Evolutionary conservation across 768 basidiomycete species (phyloP), one percentile per base, ranked within the genome.

Genomic region (Tremella yokohamensis): DNA sequence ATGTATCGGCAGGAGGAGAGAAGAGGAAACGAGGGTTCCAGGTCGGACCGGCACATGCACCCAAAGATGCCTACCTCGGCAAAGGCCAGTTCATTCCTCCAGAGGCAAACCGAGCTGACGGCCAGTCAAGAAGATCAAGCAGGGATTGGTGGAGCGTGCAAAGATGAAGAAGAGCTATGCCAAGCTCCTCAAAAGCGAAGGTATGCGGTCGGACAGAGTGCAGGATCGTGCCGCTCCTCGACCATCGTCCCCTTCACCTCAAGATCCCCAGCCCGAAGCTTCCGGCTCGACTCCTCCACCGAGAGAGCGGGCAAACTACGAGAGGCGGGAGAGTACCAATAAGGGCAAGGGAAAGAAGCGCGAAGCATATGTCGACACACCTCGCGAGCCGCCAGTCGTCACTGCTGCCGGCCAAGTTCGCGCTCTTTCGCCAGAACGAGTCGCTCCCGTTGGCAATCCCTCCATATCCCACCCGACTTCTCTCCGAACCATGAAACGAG

Each of bases 171-270:
- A 70, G 54, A 53, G 58, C 12, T 77, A 71, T 60, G 90, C 91
- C 18, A 87, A 83, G 74, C 85, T 84, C 65, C 79, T 93, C 57
- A 93, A 90, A 77, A 82, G 83, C 71, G 81, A 83, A 57, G 92
- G 91, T 84, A 82, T 93, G 9, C 81, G 87, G 56, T 82, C 68
- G 80, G 83, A 37, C 80, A 87, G 78, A 88, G 86, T 78, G 81
- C 42, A 45, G 22, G 15, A 45, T 15, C 42, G 42, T 16, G n/a
- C 42, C 42, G 22, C 48, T 8, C 18, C 24, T 18, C 25, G 37
- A 51, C 40, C 9, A 26, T 25, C 52, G 8, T 24, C 40, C 15
- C 20, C 29, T 37, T 24, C 40, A 15, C 12, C 13, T 39, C 40
- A 20, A 38, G 40, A 54, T 12, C 37, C 24, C 20, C 15, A 38